Evolutionary conservation across 2,329 filamentous ascomycete species (phyloP).

Genomic region (Ceratocystis ficicola): DNA sequence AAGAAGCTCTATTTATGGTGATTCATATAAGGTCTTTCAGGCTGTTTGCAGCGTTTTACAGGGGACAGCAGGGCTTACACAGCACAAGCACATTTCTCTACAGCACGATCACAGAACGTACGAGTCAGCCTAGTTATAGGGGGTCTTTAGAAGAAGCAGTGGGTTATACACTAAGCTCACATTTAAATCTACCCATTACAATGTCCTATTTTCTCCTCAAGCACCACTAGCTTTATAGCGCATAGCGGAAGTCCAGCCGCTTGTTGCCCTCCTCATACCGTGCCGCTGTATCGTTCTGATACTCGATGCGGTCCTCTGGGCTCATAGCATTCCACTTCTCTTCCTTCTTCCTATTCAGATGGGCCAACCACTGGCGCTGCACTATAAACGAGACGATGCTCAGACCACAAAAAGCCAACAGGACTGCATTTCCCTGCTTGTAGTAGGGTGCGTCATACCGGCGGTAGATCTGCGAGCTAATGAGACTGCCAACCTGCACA

Average conservation of each 20-base stretch:
- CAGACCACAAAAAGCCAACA: conserved; percentile 25
- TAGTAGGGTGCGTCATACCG: conserved; percentile 35
- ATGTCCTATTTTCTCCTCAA: neutral
- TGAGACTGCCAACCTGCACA: conserved; percentile 37
- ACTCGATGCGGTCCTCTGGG: conserved; percentile 19
- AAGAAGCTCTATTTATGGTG: neutral
- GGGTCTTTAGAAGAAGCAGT: too few relatives aligned
- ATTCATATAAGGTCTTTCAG: neutral
- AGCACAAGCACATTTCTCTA: too few relatives aligned
- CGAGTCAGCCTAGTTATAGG: too few relatives aligned
- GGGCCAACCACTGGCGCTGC: conserved; percentile 33
- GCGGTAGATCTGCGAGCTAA: conserved; percentile 38
- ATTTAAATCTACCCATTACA: neutral
- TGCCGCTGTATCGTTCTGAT: conserved; percentile 22
- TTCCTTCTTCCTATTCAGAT: conserved; percentile 28
- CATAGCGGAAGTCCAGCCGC: conserved; percentile 24
- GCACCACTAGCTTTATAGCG: conserved; percentile 18
- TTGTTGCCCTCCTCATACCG: conserved; percentile 24
- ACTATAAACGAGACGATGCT: conserved; percentile 31
- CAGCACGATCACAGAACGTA: too few relatives aligned
- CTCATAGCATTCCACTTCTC: conserved; percentile 20
- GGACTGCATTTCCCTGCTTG: conserved; percentile 34
- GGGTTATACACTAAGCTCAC: too few relatives aligned
- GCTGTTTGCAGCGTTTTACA: too few relatives aligned
- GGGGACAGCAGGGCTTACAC: too few relatives aligned